These are phyloP conservation scores for Ogataea corticis DNA, from an alignment of 805 yeast species.

Conservation along the genomic window DNA sequence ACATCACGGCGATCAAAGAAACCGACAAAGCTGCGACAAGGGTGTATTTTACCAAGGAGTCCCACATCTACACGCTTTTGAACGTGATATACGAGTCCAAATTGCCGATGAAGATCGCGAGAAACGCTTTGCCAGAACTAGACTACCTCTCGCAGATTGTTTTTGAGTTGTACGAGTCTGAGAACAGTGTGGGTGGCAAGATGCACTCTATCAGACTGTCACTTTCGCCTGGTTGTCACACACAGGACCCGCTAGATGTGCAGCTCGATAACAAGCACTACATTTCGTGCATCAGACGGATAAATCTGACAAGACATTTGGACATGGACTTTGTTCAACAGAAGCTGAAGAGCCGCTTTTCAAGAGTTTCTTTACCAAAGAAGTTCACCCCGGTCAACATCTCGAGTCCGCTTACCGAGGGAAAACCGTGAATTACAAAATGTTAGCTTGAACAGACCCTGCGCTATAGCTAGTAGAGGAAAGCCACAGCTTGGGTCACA, in stretches of 20 bases:
- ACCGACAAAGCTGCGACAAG: constrained; percentile 82
- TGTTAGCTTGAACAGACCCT: too few relatives aligned
- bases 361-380: constrained; percentile 87
- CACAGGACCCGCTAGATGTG: constrained; percentile 96
- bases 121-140: constrained; percentile 94
- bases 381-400: constrained; percentile 87
- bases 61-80: constrained; percentile 90
- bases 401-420: constrained; percentile 48
- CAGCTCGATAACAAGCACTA: constrained; percentile 95
- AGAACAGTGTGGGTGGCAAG: constrained; percentile 63
- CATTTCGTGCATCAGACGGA: constrained; percentile 92
- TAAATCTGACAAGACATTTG: constrained; percentile 86
- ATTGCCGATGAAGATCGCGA: constrained; percentile 90
- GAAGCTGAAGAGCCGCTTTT: constrained; percentile 75
- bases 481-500: too few relatives aligned
- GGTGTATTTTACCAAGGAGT: constrained; percentile 93
- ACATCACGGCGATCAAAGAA: constrained; percentile 75
- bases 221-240: constrained; percentile 97
- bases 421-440: constrained; percentile 6
- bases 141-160: constrained; percentile 94
- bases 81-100: constrained; percentile 91
- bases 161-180: constrained; percentile 89
- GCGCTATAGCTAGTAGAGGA: too few relatives aligned
- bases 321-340: constrained; percentile 88
- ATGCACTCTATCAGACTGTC: constrained; percentile 88